phyloP scores from a whole-genome alignment of 108 stramenopile genomes.

The Conticribra weissflogii region DNA sequence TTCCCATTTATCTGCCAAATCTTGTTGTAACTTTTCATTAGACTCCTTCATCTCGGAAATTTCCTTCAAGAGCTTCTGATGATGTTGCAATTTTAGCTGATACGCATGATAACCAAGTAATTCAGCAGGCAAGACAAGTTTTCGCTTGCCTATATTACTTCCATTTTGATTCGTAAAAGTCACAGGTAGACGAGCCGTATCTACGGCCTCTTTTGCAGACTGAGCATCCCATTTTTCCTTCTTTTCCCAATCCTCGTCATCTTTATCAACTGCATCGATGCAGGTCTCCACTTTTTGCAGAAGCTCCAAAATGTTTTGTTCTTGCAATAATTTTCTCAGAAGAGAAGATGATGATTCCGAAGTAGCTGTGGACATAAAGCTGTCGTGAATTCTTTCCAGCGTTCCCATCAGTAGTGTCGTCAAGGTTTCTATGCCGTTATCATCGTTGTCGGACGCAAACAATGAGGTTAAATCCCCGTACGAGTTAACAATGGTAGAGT shows the following conservation, averaged over 20 bases:
- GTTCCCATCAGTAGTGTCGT: slow-evolving; percentile 30
- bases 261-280: slow-evolving; percentile 21
- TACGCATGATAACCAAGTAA: slow-evolving; percentile 34
- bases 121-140: slow-evolving; percentile 22
- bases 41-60: slow-evolving; percentile 26
- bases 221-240: slow-evolving; percentile 25
- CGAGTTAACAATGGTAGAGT: slow-evolving; percentile 12
- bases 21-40: slow-evolving; percentile 29
- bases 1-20: slow-evolving; percentile 33
- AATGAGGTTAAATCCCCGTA: slow-evolving; percentile 49
- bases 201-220: slow-evolving; percentile 33
- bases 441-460: slow-evolving; percentile 28
- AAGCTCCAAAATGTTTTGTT: slow-evolving; percentile 11
- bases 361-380: slow-evolving; percentile 1
- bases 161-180: neutral
- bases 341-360: neutral
- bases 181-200: slow-evolving; percentile 8
- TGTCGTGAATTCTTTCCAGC: slow-evolving; percentile 39
- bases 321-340: slow-evolving; percentile 19
- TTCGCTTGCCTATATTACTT: slow-evolving; percentile 13
- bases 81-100: slow-evolving; percentile 34
- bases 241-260: slow-evolving; percentile 7
- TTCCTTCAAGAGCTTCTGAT: slow-evolving; percentile 12
- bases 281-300: slow-evolving; percentile 26
- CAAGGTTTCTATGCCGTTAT: slow-evolving; percentile 22